Evolutionary conservation across 1,139 yeast genomes (phyloP), one percentile per base, ranked within the genome.

Genomic region (Yamadazyma kanchanaburiensis): DNA sequence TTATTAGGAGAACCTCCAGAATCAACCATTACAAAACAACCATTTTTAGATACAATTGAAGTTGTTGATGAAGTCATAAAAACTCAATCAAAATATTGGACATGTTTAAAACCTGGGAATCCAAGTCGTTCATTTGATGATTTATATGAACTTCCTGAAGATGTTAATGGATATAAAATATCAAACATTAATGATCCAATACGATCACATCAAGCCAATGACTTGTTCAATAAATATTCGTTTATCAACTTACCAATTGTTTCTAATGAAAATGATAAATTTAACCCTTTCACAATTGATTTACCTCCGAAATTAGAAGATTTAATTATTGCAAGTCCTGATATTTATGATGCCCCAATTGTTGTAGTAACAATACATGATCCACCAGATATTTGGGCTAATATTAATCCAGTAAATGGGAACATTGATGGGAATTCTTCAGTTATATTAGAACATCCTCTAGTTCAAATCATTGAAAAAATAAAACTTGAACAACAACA

Each of bases 1-100:
- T 64, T 94, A 29, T 72, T 94, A 19, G 98, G 98, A 3, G 98
- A 91, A 51, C 95, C 97, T 4, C 97, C 98, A 1, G 95, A 85
- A 37, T 76, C 75, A 43, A 70, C 88, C 12, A 64, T 70, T 25
- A 58, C 70, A 3, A 59, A 60, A 15, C 72, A 77, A 32, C 94
- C 95, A 3, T 78, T 79, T 37, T 70, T 81, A 6, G 91, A 83
- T 42, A 82, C 95, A 0, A 70, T 91, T n/a, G 86, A 80, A 46
- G 86, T 81, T n/a, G 73, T 94, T 12, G 89, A 84, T 43, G 85
- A 83, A 43, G 97, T 94, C 2, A 73, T 82, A 25, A 76, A 77
- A 43, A 64, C 78, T 25, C 98, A 91, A 48, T 79, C 95, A 2
- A 77, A 77, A 45, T 88, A 84, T 58, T 94, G 97, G 96, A 77